Conservation (phyloP, 805 yeast species). For the Grigorovia jiainica region DNA sequence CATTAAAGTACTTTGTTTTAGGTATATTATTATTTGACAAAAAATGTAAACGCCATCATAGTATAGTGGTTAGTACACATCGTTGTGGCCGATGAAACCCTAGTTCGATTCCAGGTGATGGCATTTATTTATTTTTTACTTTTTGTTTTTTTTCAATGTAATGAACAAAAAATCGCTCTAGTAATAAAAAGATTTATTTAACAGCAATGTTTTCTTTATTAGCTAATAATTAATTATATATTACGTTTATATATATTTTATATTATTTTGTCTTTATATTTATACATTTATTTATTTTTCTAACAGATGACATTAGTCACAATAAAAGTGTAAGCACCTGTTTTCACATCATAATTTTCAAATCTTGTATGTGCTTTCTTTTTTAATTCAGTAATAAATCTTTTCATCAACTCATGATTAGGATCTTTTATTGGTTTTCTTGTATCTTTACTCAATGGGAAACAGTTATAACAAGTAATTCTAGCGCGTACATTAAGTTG, state of each 20-base stretch:
- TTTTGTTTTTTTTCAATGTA: too few relatives aligned
- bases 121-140: slow-evolving; percentile 37
- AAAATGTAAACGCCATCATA: slow-evolving; percentile 20
- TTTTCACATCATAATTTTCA: slow-evolving; percentile 62
- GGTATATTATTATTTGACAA: too few relatives aligned
- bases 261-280: neutral
- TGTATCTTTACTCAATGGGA: slow-evolving; percentile 69
- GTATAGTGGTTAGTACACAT: slow-evolving; percentile 67
- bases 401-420: slow-evolving; percentile 57
- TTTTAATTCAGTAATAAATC: slow-evolving; percentile 62
- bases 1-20: too few relatives aligned
- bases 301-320: slow-evolving; percentile 12
- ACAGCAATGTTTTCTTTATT: neutral
- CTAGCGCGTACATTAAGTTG: slow-evolving; percentile 75
- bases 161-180: too few relatives aligned
- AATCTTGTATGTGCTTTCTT: slow-evolving; percentile 41
- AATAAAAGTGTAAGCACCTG: slow-evolving; percentile 63
- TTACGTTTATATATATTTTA: neutral
- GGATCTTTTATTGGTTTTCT: slow-evolving; percentile 69
- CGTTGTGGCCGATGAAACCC: too few relatives aligned
- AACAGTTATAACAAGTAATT: slow-evolving; percentile 70
- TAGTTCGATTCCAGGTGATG: slow-evolving; percentile 62
- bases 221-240: neutral
- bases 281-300: neutral
- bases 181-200: too few relatives aligned